Conservation (phyloP, 148 eudicot species). For the Rheum nobile region DNA sequence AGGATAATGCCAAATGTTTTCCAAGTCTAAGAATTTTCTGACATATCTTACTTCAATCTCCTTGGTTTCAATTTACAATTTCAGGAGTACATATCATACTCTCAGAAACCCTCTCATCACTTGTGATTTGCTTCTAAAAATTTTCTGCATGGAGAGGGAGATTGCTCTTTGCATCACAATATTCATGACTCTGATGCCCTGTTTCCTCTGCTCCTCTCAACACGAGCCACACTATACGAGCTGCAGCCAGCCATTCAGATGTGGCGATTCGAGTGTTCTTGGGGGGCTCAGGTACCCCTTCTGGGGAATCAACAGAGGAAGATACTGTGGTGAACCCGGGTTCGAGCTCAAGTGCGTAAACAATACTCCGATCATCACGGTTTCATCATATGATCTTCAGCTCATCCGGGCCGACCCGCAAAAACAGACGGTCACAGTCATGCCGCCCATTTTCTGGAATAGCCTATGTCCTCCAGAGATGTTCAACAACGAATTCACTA, state of each 20-base stretch:
- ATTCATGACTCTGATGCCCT: background rate
- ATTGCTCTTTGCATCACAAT: background rate
- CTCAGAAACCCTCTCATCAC: too few species aligned
- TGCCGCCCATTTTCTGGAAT: background rate
- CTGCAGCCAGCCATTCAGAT: background rate
- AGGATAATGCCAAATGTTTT: too few species aligned
- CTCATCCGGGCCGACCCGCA: background rate
- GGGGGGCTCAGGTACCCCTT: background rate
- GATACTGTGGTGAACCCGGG: background rate
- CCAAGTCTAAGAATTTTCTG: too few species aligned
- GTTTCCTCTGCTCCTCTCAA: background rate
- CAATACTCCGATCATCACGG: background rate
- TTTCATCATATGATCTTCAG: background rate
- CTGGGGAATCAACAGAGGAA: background rate
- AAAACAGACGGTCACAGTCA: background rate
- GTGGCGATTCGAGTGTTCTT: background rate
- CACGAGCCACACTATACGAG: background rate
- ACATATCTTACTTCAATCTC: too few species aligned
- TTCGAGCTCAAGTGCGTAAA: background rate
- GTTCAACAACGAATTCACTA: background rate
- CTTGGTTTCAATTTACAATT: too few species aligned
- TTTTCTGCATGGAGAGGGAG: too few species aligned
- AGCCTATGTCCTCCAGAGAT: background rate
- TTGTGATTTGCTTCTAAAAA: too few species aligned
- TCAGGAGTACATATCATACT: too few species aligned